Evolutionary conservation across 805 yeast genomes (phyloP).

Genomic region (Naumovozyma dairenensis): DNA sequence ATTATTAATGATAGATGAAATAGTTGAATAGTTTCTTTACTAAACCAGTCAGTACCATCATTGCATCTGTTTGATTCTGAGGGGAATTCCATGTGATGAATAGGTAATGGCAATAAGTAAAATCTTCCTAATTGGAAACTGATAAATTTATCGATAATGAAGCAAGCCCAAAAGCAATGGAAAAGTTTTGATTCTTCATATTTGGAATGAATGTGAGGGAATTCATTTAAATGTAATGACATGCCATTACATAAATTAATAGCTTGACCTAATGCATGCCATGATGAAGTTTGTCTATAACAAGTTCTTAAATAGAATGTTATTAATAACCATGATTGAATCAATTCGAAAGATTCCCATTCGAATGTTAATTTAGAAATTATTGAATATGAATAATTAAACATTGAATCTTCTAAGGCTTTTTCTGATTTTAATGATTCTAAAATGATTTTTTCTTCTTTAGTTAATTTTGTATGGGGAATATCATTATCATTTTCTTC

Average conservation of each 20-base stretch:
- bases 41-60: conserved; percentile 14
- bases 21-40: conserved; percentile 13
- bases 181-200: conserved; percentile 38
- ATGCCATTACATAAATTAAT: conserved; percentile 36
- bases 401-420: conserved; percentile 34
- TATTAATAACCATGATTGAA: conserved; percentile 41
- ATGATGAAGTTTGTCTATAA: conserved; percentile 37
- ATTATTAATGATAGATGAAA: conserved; percentile 15
- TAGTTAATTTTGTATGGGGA: conserved; percentile 9
- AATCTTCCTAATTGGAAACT: conserved; percentile 45
- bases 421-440: neutral
- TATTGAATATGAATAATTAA: conserved; percentile 33
- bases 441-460: conserved; percentile 5
- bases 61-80: neutral
- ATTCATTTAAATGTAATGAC: conserved; percentile 31
- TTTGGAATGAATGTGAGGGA: conserved; percentile 18
- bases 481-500: neutral
- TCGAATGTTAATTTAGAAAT: conserved; percentile 36
- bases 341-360: conserved; percentile 43
- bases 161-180: conserved; percentile 47
- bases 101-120: conserved; percentile 24
- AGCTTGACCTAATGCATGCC: conserved; percentile 35
- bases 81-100: conserved; percentile 14
- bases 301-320: conserved; percentile 36
- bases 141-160: conserved; percentile 42